Base-by-base conservation (phyloP, 352 stramenopile genomes). In the Halophytophthora batemanensis region DNA sequence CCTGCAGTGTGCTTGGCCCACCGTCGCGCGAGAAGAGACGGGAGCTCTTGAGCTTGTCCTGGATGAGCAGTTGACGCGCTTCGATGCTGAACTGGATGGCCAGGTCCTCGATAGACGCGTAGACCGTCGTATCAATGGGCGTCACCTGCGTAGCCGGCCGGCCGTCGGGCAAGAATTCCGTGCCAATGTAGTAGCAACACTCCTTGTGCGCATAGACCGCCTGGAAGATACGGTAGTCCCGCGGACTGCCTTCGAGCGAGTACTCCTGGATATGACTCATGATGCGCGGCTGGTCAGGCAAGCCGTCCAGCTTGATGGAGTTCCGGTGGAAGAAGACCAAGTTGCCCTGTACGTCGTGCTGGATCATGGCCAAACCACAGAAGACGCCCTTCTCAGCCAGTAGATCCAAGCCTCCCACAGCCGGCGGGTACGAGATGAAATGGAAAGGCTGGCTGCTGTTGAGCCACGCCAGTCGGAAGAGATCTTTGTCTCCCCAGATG, bases 271-370 rank as follows among this genome's bases (percentile, higher is more conserved):
- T 89, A 40, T 93, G 81, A 37, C 81, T 90, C 65, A 91, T 86
- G 56, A 93, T 74, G 11, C 66, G 74, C 13, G 79, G 74, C 52
- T 93, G 83, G 47, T 84, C 64, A 5, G 60, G 65, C 22, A 73
- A 72, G 39, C 83, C 83, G 43, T 87, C 72, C 22, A 95, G 58
- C 67, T 95, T 95, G 55, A 92, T 86, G 19, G 73, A 85, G 55
- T 95, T 93, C 21, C 84, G 82, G 56, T 95, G 84, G 61, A 93
- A 88, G 39, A 95, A 95, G 12, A 95, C 68, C 29, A 92, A 55
- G 47, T 91, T 84, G 49, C 84, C 84, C 31, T 91, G 72, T 3
- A 88, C 68, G 47, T 95, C 84, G 58, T 95, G 79, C 66, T 95
- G 84, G 45, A 95, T 82, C 80, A 95, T 95, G 1, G 82, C 75